Evolutionary conservation across 495 filamentous ascomycete species (phyloP).

Genomic region (Thermothielavioides terrestris): DNA sequence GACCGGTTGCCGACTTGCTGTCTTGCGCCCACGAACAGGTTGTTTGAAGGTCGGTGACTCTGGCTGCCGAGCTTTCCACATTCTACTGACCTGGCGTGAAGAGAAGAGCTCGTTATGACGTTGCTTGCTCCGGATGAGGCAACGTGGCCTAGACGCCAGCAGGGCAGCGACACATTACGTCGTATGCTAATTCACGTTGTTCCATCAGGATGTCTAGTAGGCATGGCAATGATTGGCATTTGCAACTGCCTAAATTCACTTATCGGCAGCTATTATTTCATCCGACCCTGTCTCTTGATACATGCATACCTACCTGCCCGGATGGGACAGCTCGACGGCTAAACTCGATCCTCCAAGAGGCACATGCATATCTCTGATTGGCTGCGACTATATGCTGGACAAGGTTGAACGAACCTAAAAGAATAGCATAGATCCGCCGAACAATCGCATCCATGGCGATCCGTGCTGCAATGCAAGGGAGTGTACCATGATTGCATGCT

Average conservation of each 20-base stretch:
- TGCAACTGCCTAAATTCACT: constrained; percentile 23
- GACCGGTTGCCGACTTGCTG: too few relatives aligned
- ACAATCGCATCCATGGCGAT: too few relatives aligned
- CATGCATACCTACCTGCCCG: not conserved
- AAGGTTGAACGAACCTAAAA: too few relatives aligned
- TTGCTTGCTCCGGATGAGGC: constrained; percentile 6
- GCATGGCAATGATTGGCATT: constrained; percentile 10
- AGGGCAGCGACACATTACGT: not conserved
- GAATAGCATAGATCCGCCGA: too few relatives aligned
- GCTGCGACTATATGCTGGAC: too few relatives aligned
- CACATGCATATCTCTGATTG: not conserved
- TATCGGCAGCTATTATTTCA: not conserved
- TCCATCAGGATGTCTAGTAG: constrained; percentile 5
- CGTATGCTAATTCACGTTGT: not conserved
- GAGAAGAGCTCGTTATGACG: constrained; percentile 2
- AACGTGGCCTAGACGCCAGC: constrained; percentile 21
- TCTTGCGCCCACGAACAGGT: too few relatives aligned
- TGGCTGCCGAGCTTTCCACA: not conserved
- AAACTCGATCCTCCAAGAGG: not conserved
- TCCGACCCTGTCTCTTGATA: not conserved
- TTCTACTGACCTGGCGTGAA: constrained; percentile 9
- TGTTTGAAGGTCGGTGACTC: too few relatives aligned
- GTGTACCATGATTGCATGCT: too few relatives aligned
- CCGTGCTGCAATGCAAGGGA: too few relatives aligned
- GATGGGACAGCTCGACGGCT: not conserved